A percentile compares a stretch with the other conserved stretches of the same genome.
Evolutionary conservation across 176 grass and related monocot genomes (phyloP).

Genomic region (Aegilops speltoides): DNA sequence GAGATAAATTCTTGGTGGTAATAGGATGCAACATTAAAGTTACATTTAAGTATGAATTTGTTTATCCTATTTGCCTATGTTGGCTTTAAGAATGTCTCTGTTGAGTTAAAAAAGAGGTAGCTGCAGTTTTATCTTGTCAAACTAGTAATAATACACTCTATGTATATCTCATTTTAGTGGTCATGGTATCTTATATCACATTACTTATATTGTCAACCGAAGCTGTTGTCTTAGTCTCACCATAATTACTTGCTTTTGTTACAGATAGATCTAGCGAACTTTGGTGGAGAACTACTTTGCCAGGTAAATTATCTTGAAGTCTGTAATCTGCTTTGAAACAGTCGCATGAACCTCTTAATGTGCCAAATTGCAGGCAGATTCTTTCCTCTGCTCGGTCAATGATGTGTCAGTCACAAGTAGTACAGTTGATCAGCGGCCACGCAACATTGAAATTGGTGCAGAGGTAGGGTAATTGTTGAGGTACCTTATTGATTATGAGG

Average conservation of each 20-base stretch:
- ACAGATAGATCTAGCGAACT: slow-evolving; percentile 82
- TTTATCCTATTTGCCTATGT: background rate
- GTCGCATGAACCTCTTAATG: background rate
- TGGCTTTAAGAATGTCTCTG: background rate
- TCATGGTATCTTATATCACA: background rate
- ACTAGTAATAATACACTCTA: background rate
- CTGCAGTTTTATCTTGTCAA: slow-evolving; percentile 2
- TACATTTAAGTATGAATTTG: background rate
- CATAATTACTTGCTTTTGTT: slow-evolving; percentile 14
- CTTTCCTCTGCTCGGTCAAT: slow-evolving; percentile 82
- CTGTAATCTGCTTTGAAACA: slow-evolving; percentile 24
- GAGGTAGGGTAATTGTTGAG: slow-evolving; percentile 57
- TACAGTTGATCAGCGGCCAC: slow-evolving; percentile 65
- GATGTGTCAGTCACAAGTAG: slow-evolving; percentile 71
- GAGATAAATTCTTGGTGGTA: slow-evolving; percentile 6
- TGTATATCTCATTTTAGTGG: background rate
- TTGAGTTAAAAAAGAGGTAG: background rate
- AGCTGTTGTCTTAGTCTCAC: slow-evolving; percentile 21
- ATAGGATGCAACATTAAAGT: background rate
- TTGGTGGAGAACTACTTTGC: slow-evolving; percentile 84
- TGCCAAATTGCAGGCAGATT: slow-evolving; percentile 58
- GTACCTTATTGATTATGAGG: slow-evolving; percentile 1
- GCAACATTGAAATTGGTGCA: slow-evolving; percentile 79
- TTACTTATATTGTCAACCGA: background rate
- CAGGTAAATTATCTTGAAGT: slow-evolving; percentile 48